phyloP scores from a whole-genome alignment of 169 alveolate species.

The Plasmodium sp. region DNA sequence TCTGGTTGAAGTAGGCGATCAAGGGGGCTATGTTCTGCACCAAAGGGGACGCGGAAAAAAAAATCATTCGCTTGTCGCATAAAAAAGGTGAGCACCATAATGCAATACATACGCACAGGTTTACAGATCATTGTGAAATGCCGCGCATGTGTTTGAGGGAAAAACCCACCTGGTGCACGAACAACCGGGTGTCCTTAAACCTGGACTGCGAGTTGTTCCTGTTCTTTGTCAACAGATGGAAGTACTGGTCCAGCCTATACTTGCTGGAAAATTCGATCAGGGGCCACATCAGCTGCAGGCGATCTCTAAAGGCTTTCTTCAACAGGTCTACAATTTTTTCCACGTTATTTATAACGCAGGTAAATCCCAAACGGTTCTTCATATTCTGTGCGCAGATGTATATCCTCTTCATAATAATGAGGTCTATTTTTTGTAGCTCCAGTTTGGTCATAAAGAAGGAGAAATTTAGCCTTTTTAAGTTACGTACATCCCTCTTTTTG shows the following conservation, averaged over 20 bases:
- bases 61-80: neutral
- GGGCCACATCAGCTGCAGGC: slow-evolving; percentile 60
- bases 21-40: slow-evolving; percentile 36
- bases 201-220: slow-evolving; percentile 23
- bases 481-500: slow-evolving; percentile 35
- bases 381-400: slow-evolving; percentile 34
- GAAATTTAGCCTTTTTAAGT: slow-evolving; percentile 22
- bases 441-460: slow-evolving; percentile 52
- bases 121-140: neutral
- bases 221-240: slow-evolving; percentile 60
- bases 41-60: neutral
- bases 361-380: slow-evolving; percentile 23
- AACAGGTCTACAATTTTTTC: slow-evolving; percentile 28
- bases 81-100: neutral
- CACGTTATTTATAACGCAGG: slow-evolving; percentile 51
- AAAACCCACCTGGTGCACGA: slow-evolving; percentile 41
- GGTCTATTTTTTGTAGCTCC: slow-evolving; percentile 37
- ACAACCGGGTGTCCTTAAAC: slow-evolving; percentile 26
- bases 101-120: neutral
- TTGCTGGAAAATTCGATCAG: slow-evolving; percentile 51
- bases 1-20: slow-evolving; percentile 51
- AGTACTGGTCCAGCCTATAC: slow-evolving; percentile 67
- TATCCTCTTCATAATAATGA: slow-evolving; percentile 64
- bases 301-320: slow-evolving; percentile 53
- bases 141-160: neutral